phyloP scores from a whole-genome alignment of 306 rosid genomes.

The Rubus parviflorus region DNA sequence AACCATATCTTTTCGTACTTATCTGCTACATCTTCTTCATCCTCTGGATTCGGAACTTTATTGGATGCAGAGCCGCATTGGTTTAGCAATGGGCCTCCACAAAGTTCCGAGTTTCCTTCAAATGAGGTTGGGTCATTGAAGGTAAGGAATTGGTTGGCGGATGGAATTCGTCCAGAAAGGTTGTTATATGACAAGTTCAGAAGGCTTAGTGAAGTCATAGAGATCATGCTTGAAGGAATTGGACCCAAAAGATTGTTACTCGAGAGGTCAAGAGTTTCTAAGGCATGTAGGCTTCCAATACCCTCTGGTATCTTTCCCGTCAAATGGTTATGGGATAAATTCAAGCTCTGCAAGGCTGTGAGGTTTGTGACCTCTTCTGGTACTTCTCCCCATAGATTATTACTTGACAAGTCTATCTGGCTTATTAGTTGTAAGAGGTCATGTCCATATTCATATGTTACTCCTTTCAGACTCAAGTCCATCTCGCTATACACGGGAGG shows the following conservation, averaged over 20 bases:
- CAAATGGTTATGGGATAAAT: slow-evolving; percentile 7
- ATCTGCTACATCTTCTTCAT: not conserved
- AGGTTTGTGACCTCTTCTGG: not conserved
- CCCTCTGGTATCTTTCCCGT: slow-evolving; percentile 6
- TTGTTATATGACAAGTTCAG: slow-evolving; percentile 18
- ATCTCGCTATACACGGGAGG: no score
- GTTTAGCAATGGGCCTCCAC: not conserved
- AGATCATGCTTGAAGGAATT: slow-evolving; percentile 12
- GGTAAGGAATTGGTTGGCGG: not conserved
- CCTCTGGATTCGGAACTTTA: not conserved
- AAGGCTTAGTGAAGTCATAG: not conserved
- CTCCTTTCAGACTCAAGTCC: not conserved
- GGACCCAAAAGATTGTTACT: slow-evolving; percentile 13
- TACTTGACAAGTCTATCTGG: slow-evolving; percentile 9
- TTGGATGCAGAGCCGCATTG: not conserved
- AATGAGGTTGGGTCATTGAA: not conserved
- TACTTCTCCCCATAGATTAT: not conserved
- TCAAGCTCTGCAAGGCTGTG: not conserved
- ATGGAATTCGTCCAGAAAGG: slow-evolving; percentile 9
- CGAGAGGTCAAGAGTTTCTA: slow-evolving; percentile 19
- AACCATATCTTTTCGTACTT: not conserved
- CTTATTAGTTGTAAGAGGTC: not conserved
- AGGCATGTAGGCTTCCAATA: not conserved
- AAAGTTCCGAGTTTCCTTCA: not conserved
- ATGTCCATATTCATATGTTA: not conserved